A percentile compares a stretch with the other conserved stretches of the same genome.
These are phyloP conservation scores for Rhynchosporium agropyri DNA, from an alignment of 2,329 filamentous ascomycete genomes.

Conservation along the genomic window DNA sequence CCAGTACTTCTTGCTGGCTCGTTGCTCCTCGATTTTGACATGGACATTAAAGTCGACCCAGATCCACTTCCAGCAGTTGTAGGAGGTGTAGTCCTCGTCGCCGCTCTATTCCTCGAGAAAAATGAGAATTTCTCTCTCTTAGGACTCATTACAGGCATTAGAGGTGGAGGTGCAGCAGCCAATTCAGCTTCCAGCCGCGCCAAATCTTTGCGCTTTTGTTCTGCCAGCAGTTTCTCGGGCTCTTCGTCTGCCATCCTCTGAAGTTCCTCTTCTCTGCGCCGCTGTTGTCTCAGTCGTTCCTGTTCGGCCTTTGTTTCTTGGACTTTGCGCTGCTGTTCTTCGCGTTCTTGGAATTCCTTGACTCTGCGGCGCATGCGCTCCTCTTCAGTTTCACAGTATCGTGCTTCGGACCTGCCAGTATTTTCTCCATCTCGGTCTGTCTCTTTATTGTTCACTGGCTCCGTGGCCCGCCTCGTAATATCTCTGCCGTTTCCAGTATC, in stretches of 20 bases:
- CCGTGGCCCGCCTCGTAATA: conserved; percentile 27
- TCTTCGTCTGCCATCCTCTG: conserved; percentile 33
- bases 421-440: conserved; percentile 12
- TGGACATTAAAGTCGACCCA: conserved; percentile 14
- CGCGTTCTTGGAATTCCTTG: conserved; percentile 28
- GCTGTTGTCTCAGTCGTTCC: conserved; percentile 21
- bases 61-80: conserved; percentile 23
- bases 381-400: conserved; percentile 31
- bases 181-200: conserved; percentile 40
- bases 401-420: conserved; percentile 8
- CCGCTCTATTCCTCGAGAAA: conserved; percentile 38
- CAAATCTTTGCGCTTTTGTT: conserved; percentile 42
- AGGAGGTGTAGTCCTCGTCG: conserved; percentile 29
- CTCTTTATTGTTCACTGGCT: conserved; percentile 22
- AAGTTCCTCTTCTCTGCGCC: conserved; percentile 24
- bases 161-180: conserved; percentile 35
- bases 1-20: conserved; percentile 22
- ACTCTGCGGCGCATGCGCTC: conserved; percentile 31
- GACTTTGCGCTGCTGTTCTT: conserved; percentile 22
- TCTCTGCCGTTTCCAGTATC: conserved; percentile 7
- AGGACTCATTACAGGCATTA: conserved; percentile 27
- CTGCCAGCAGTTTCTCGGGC: conserved; percentile 34
- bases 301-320: conserved; percentile 26
- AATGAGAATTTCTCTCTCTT: conserved; percentile 38
- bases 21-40: conserved; percentile 24